Percentiles rank a stretch among this genome's conserved stretches.
Evolutionary conservation across 805 yeast genomes (phyloP).

Genomic region (Yarrowia sp.): DNA sequence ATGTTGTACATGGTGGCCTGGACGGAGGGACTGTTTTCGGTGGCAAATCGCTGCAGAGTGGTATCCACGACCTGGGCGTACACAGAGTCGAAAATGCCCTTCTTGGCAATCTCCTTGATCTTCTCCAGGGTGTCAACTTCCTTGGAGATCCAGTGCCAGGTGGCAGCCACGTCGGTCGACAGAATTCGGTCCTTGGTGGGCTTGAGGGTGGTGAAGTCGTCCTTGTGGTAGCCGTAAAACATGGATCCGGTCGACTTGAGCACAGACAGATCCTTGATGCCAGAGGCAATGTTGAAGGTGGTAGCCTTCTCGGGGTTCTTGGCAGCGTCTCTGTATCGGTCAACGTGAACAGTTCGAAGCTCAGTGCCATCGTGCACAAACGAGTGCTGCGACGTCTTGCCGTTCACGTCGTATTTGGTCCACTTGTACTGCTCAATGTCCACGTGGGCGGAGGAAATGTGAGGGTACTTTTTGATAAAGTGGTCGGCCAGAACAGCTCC

Average conservation of each 20-base stretch:
- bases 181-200: conserved; percentile 83
- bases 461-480: conserved; percentile 71
- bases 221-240: conserved; percentile 81
- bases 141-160: conserved; percentile 28
- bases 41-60: conserved; percentile 75
- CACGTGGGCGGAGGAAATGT: conserved; percentile 68
- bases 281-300: conserved; percentile 59
- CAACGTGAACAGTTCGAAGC: conserved; percentile 51
- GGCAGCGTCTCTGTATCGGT: conserved; percentile 31
- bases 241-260: conserved; percentile 89
- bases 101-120: conserved; percentile 51
- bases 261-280: conserved; percentile 74
- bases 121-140: conserved; percentile 39
- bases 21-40: conserved; percentile 87
- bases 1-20: conserved; percentile 97
- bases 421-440: conserved; percentile 71
- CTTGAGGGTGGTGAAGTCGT: conserved; percentile 83
- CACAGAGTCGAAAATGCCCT: conserved; percentile 62
- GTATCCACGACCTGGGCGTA: conserved; percentile 60
- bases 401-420: conserved; percentile 72
- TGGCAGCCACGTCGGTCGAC: conserved; percentile 78
- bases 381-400: conserved; percentile 74
- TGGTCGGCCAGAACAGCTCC: conserved; percentile 82
- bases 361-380: conserved; percentile 84
- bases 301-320: conserved; percentile 33